Conservation (phyloP, 345 rosid species). For the Citrus trifoliata region DNA sequence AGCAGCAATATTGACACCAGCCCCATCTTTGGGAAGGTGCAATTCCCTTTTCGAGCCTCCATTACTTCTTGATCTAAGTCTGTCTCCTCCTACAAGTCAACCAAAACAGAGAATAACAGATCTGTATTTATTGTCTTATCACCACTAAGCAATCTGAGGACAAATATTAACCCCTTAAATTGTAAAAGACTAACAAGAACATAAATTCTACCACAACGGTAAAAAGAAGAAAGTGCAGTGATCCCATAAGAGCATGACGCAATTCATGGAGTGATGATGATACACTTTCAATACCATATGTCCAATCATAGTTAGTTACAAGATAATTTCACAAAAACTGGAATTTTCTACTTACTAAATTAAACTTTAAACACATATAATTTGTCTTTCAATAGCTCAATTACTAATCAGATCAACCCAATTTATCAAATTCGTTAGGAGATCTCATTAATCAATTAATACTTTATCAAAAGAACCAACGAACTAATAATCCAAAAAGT, state of each 20-base stretch:
- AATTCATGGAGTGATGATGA: not conserved
- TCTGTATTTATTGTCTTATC: not conserved
- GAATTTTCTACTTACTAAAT: not conserved
- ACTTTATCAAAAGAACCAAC: constrained; percentile 5
- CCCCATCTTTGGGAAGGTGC: constrained; percentile 50
- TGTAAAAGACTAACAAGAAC: not conserved
- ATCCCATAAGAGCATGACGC: not conserved
- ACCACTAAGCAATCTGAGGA: not conserved
- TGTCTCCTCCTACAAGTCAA: constrained; percentile 68
- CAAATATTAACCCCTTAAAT: constrained; percentile 6
- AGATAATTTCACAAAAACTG: not conserved
- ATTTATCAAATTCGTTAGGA: constrained; percentile 28
- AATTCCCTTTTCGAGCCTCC: constrained; percentile 65
- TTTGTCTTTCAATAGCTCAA: constrained; percentile 8
- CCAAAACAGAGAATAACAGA: constrained; percentile 15
- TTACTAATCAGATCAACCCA: constrained; percentile 31
- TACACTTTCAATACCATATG: not conserved
- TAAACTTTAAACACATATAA: not conserved
- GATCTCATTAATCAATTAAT: constrained; percentile 25
- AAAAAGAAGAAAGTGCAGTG: not conserved
- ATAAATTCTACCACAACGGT: not conserved
- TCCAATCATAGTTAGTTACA: not conserved
- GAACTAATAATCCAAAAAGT: not conserved
- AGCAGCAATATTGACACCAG: constrained; percentile 69
- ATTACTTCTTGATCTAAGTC: constrained; percentile 61